A percentile compares a stretch with the other conserved stretches of the same genome.
Evolutionary conservation across 2,329 filamentous ascomycete genomes (phyloP).

Genomic region (Ophiostoma tasmaniense): DNA sequence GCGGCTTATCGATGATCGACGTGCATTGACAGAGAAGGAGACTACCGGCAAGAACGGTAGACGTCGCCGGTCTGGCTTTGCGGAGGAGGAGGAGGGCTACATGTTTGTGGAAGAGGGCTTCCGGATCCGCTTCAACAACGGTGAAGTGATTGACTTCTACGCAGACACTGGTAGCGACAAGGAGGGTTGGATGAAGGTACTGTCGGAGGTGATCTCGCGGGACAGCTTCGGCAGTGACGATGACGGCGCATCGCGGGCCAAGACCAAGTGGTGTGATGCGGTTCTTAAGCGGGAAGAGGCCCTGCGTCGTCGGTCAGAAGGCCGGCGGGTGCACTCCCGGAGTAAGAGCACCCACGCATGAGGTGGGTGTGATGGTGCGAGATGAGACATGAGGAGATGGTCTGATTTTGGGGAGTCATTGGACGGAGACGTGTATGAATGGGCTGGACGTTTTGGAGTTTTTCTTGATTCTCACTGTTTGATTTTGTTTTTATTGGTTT

Average conservation of each 20-base stretch:
- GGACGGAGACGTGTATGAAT: background rate
- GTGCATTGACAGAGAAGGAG: slow-evolving; percentile 73
- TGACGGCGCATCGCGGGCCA: slow-evolving; percentile 35
- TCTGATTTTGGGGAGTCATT: background rate
- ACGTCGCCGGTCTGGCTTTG: slow-evolving; percentile 87
- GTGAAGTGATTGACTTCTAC: slow-evolving; percentile 97
- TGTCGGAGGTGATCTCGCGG: slow-evolving; percentile 61
- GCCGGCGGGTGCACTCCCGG: slow-evolving; percentile 44
- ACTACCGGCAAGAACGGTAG: slow-evolving; percentile 66
- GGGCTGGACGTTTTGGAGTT: slow-evolving; percentile 15
- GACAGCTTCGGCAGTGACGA: slow-evolving; percentile 36
- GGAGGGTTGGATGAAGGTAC: slow-evolving; percentile 87
- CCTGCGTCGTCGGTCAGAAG: slow-evolving; percentile 41
- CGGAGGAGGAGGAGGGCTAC: slow-evolving; percentile 97
- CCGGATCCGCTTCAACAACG: slow-evolving; percentile 96
- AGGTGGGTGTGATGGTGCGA: background rate
- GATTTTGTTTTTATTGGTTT: slow-evolving; percentile 17
- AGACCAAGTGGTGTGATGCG: slow-evolving; percentile 58
- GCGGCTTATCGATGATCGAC: slow-evolving; percentile 87
- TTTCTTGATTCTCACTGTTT: slow-evolving; percentile 10
- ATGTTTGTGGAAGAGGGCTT: slow-evolving; percentile 99
- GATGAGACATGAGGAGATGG: slow-evolving; percentile 10
- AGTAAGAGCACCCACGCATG: slow-evolving; percentile 43
- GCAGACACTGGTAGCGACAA: slow-evolving; percentile 83
- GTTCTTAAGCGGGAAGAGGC: slow-evolving; percentile 56